Base-by-base conservation (phyloP, 108 stramenopile genomes). In the Mayamaea pseudoterrestris region DNA sequence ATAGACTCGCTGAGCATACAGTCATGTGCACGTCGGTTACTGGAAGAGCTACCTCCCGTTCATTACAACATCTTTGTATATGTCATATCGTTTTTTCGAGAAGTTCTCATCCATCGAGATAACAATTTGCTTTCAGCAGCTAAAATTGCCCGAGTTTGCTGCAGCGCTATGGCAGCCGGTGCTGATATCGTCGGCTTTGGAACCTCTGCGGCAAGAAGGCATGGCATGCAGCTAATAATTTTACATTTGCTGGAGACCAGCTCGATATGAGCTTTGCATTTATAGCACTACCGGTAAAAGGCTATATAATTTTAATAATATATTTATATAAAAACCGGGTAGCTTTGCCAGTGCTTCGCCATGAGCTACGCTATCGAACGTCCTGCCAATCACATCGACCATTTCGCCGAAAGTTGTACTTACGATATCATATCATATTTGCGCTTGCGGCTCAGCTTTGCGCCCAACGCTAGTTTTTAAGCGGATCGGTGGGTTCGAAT, bases 41-140 rank as follows among this genome's bases (percentile, higher is more conserved):
- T 97, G 64, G 92, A 87, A 54, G 80, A 79, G 26, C 66, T 99
- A 32, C 89, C 92, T 13, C 89, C 92, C 17, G 67, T 95, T 26
- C 78, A 87, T 45, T 96, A 96, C 70, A 95, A 96, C 63, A 78
- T 87, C 6, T 92, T 99, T 49, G 88, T 93, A n/a, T 99, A 99
- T 69, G 62, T 97, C 31, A 68, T 94, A 31, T 92, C 94, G 14
- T 94, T 98, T 55, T 90, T 93, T 58, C 85, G 93, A 27, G 92
- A 95, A 56, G 68, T 80, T 8, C 70, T 98, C 16, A 53, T 81
- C 29, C 66, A 83, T 50, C 44, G 56, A 20, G 67, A 84, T 28
- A 51, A 48, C 36, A 94, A 95, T 44, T 57, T 55, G 27, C 44
- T 90, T 29, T 64, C 75, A 5, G 79, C 92, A 2, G 71, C 79